Evolutionary conservation across 148 eudicot species (phyloP).

Genomic region (Polygonum aviculare): DNA sequence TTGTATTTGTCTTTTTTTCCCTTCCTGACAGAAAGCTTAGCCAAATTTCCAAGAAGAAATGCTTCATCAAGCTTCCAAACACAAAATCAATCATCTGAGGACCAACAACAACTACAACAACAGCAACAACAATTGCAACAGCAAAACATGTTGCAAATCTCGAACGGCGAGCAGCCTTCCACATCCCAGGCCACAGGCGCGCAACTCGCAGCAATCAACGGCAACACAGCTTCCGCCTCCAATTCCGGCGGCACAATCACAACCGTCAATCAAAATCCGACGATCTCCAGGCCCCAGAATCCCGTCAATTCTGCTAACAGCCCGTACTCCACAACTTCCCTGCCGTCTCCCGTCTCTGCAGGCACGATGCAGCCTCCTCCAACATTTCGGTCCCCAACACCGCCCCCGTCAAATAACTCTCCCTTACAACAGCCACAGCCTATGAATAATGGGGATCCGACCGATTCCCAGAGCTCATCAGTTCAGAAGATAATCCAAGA

Average conservation of each 20-base stretch:
- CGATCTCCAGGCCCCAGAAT: slow-evolving; percentile 62
- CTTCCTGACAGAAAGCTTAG: slow-evolving; percentile 63
- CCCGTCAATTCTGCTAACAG: slow-evolving; percentile 39
- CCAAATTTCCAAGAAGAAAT: slow-evolving; percentile 75
- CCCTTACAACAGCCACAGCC: slow-evolving; percentile 35
- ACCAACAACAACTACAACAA: slow-evolving; percentile 34
- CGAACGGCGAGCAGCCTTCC: slow-evolving; percentile 45
- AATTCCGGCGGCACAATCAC: slow-evolving; percentile 47
- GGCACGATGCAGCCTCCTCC: slow-evolving; percentile 37
- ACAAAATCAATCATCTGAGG: slow-evolving; percentile 50
- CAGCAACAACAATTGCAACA: slow-evolving; percentile 20
- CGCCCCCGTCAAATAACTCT: slow-evolving; percentile 46
- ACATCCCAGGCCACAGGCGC: slow-evolving; percentile 39
- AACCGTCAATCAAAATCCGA: slow-evolving; percentile 69
- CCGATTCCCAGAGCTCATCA: slow-evolving; percentile 73
- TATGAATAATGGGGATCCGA: slow-evolving; percentile 47
- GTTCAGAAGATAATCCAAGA: slow-evolving; percentile 83
- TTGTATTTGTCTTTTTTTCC: background rate
- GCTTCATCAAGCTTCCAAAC: slow-evolving; percentile 43
- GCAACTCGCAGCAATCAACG: slow-evolving; percentile 51
- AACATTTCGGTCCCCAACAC: slow-evolving; percentile 27
- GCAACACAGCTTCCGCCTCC: slow-evolving; percentile 45
- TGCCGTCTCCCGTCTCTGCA: slow-evolving; percentile 59
- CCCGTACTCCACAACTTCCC: slow-evolving; percentile 48
- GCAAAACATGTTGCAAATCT: slow-evolving; percentile 37